A percentile compares a stretch with the other conserved stretches of the same genome.
Conservation (phyloP, 352 stramenopile genomes). For the Phytopythium ostracodes region DNA sequence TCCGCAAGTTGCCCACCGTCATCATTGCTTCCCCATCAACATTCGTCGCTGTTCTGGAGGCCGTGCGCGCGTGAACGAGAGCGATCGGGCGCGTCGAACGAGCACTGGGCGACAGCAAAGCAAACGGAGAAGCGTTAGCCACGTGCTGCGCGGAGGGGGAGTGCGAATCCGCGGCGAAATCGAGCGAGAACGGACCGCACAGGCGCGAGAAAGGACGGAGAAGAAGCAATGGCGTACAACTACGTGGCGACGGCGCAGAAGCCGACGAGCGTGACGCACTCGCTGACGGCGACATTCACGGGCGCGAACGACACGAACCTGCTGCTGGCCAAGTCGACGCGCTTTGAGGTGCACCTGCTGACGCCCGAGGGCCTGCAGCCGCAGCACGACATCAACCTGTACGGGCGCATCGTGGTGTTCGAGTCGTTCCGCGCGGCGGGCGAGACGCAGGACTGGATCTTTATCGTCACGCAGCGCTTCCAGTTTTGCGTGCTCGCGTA, state of each 20-base stretch:
- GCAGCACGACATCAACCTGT: constrained; percentile 83
- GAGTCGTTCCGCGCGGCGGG: constrained; percentile 75
- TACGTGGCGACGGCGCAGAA: constrained; percentile 94
- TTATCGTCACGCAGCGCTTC: constrained; percentile 87
- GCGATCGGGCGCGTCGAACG: not conserved
- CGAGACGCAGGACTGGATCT: constrained; percentile 82
- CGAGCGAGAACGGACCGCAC: not conserved
- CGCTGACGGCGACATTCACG: constrained; percentile 89
- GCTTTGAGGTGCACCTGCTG: constrained; percentile 87
- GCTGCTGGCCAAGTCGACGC: constrained; percentile 85
- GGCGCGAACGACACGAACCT: constrained; percentile 86
- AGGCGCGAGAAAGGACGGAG: not conserved
- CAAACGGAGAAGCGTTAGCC: not conserved
- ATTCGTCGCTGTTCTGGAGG: not conserved
- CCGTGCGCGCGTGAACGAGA: not conserved
- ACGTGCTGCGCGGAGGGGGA: not conserved
- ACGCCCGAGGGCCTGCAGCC: constrained; percentile 83
- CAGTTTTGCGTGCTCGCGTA: constrained; percentile 90
- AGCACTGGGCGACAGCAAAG: not conserved
- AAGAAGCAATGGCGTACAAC: constrained; percentile 76
- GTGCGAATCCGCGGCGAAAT: not conserved
- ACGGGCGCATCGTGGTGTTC: constrained; percentile 87
- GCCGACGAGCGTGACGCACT: constrained; percentile 91
- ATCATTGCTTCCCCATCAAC: constrained; percentile 2
- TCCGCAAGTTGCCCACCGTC: not conserved